Evolutionary conservation across 805 yeast genomes (phyloP).

Genomic region (Kluyveromyces lactis): DNA sequence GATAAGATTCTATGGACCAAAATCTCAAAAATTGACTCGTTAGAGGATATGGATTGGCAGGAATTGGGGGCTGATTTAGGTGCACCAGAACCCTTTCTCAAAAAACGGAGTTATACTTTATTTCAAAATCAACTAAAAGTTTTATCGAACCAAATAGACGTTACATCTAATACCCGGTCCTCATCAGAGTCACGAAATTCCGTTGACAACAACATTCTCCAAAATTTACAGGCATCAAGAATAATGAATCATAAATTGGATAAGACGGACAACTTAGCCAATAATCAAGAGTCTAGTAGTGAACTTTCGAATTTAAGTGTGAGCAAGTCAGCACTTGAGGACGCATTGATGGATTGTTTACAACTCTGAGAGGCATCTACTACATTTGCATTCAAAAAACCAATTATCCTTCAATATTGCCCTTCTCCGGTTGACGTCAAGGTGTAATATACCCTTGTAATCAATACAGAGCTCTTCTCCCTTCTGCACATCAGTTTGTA

Average conservation of each 20-base stretch:
- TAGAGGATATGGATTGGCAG: conserved; percentile 24
- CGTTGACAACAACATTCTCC: conserved; percentile 9
- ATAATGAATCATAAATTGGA: conserved; percentile 13
- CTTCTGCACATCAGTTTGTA: conserved; percentile 31
- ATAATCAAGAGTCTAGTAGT: conserved; percentile 14
- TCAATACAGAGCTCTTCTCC: conserved; percentile 52
- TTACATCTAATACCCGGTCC: background rate
- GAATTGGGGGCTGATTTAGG: conserved; percentile 28
- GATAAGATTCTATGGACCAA: conserved; percentile 28
- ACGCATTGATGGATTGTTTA: conserved; percentile 32
- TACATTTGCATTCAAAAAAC: conserved; percentile 53
- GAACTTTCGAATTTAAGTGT: conserved; percentile 32
- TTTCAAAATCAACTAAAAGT: conserved; percentile 21
- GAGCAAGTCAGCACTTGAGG: conserved; percentile 35
- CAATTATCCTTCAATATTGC: conserved; percentile 39
- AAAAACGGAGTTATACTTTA: conserved; percentile 23
- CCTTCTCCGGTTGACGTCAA: conserved; percentile 33
- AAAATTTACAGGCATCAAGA: conserved; percentile 22
- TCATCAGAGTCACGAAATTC: background rate
- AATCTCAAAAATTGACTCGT: conserved; percentile 17
- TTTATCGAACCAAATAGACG: conserved; percentile 19
- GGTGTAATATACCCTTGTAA: conserved; percentile 38
- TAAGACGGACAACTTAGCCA: conserved; percentile 3
- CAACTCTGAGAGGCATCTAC: conserved; percentile 33
- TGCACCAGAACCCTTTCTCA: conserved; percentile 27